phyloP scores from a whole-genome alignment of 2,329 filamentous ascomycete genomes.

The Ophiostoma himal-ulmi region DNA sequence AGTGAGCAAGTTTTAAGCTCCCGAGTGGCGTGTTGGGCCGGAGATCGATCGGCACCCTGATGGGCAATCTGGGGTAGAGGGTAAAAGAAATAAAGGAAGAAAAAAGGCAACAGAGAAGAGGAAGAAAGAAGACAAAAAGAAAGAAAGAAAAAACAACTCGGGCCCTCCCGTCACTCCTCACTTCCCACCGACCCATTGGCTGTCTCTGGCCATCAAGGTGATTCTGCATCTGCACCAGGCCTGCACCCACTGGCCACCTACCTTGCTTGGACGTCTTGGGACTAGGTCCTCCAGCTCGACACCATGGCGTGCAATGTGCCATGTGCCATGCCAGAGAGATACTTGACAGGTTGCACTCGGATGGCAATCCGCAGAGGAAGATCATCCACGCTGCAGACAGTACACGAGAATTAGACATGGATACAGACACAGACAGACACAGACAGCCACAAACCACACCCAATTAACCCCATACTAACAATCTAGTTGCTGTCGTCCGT shows the following conservation, averaged over 20 bases:
- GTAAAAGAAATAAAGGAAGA: neutral
- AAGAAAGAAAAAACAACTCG: too few species aligned
- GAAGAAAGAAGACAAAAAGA: neutral
- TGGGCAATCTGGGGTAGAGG: neutral
- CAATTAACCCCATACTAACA: neutral
- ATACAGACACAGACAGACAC: neutral
- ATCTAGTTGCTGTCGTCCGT: conserved; percentile 84
- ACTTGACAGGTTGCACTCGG: neutral
- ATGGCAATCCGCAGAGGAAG: neutral
- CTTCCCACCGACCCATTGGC: neutral
- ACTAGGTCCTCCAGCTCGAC: neutral
- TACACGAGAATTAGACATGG: neutral
- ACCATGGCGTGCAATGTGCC: neutral
- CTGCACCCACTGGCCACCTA: neutral
- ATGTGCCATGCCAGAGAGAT: neutral
- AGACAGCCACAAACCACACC: conserved; percentile 38
- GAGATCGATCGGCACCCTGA: conserved; percentile 17
- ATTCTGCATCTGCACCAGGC: neutral
- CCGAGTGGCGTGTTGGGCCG: conserved; percentile 16
- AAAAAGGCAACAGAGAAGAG: neutral
- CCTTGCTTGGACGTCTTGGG: neutral
- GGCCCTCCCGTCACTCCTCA: neutral
- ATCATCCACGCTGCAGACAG: neutral
- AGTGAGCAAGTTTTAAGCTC: conserved; percentile 24
- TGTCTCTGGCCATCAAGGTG: conserved; percentile 5